phyloP scores from a whole-genome alignment of 176 grass and related monocot genomes.

The Eleusine coracana region DNA sequence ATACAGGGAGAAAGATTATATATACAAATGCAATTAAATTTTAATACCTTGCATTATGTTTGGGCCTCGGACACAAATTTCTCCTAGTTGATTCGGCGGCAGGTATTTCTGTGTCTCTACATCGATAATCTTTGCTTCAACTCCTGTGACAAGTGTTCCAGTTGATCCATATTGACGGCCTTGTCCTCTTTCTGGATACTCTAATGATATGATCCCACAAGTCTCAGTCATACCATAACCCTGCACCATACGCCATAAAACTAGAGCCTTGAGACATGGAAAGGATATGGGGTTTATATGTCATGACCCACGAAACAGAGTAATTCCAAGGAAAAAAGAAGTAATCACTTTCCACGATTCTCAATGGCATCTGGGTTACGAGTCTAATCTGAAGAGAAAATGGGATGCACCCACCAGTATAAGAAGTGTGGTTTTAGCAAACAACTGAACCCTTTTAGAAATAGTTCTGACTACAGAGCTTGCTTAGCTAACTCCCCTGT shows the following conservation, averaged over 20 bases:
- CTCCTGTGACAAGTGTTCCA: slow-evolving; percentile 59
- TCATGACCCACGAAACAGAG: background rate
- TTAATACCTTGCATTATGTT: slow-evolving; percentile 90
- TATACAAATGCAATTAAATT: background rate
- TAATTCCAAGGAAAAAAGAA: background rate
- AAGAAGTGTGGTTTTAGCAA: background rate
- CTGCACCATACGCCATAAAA: slow-evolving; percentile 35
- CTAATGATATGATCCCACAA: slow-evolving; percentile 73
- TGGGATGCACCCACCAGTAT: background rate
- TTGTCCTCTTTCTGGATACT: slow-evolving; percentile 49
- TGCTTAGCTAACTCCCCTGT: background rate
- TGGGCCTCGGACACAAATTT: slow-evolving; percentile 80
- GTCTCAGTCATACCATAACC: slow-evolving; percentile 99
- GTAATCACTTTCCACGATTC: background rate
- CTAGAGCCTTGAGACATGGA: slow-evolving; percentile 28
- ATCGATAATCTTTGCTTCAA: slow-evolving; percentile 78
- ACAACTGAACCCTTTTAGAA: background rate
- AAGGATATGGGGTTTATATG: slow-evolving; percentile 12
- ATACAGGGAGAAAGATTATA: background rate
- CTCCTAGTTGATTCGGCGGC: slow-evolving; percentile 78
- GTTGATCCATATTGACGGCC: slow-evolving; percentile 71
- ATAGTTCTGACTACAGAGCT: background rate
- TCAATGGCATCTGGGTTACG: background rate
- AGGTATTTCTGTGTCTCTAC: slow-evolving; percentile 62
- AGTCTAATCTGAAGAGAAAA: background rate